Evolutionary conservation across 1,284 basidiomycete species (phyloP), one percentile per base, ranked within the genome.

Genomic region (Cerioporus squamosus): DNA sequence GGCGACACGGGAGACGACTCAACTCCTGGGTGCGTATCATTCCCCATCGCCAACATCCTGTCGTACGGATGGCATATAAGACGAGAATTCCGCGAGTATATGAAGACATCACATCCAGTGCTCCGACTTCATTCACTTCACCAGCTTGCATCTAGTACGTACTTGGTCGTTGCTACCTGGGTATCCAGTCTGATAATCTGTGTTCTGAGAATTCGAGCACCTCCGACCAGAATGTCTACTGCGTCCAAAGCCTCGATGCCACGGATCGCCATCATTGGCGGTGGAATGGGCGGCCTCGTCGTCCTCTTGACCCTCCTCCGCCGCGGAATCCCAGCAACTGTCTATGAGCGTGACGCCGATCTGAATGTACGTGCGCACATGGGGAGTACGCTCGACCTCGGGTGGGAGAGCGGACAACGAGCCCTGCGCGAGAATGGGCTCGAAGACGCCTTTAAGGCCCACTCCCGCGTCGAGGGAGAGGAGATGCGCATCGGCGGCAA

Each of bases 181-280:
- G 26, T 29, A 29, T 9, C 26, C 26, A 29, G 26, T 29, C 8
- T 36, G 12, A 7, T 15, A 12, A 10, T 36, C 33, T 4, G 14
- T 36, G 9, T 36, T 36, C 33, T 36, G 10, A 36, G 12, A 36
- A 10, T 36, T 10, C 10, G 8, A 36, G 3, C 8, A 36, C 1
- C 1, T 18, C 4, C 17, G 40, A 17, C 40, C n/a, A n/a, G n/a
- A 43, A 26, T 45, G 44, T 42, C 45, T 44, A 5, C 49, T 18
- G 6, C 26, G 15, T 5, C 31, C 18, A 44, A 14, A 7, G 3
- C 6, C 33, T 12, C 33, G 9, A 36, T 15, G 7, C 62, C 62
- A 5, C 59, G 51, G 40, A 63, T 63, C 23, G 59, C 59, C n/a
- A 63, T 63, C 51, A 48, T 63, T 24, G 62, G 62, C n/a, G 62